Conservation (phyloP, 2,329 filamentous ascomycete genomes). For the Aspergillus pseudonomiae region DNA sequence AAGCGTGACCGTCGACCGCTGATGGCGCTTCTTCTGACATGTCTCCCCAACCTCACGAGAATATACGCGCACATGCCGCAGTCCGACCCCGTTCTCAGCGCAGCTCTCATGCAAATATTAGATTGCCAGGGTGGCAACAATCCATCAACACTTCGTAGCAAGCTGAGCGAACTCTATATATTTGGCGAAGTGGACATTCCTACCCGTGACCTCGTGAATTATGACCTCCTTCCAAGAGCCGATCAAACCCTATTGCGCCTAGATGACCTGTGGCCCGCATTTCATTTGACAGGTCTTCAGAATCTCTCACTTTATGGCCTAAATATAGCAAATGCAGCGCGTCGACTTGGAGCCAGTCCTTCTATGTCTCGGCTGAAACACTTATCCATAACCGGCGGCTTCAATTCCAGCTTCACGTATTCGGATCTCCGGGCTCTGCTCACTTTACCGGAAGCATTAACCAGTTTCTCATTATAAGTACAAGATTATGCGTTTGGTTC, state of each 20-base stretch:
- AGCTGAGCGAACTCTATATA: not conserved
- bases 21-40: conserved; percentile 11
- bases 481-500: not conserved
- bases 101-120: conserved; percentile 1
- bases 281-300: conserved; percentile 1
- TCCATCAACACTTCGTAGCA: not conserved
- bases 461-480: conserved; percentile 6
- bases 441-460: not conserved
- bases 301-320: conserved; percentile 5
- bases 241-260: not conserved
- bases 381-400: not conserved
- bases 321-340: not conserved
- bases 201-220: not conserved
- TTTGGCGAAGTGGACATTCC: not conserved
- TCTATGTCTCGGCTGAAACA: not conserved
- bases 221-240: not conserved
- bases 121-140: not conserved
- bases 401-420: not conserved
- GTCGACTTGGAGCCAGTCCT: not conserved
- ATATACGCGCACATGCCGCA: conserved; percentile 9
- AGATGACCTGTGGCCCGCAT: conserved; percentile 4
- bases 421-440: not conserved
- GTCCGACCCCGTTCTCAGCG: conserved; percentile 4
- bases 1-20: conserved; percentile 11
- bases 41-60: conserved; percentile 3